Evolutionary conservation across 176 grass and related monocot genomes (phyloP), one percentile per base, ranked within the genome.

Genomic region (Pharus latifolius): DNA sequence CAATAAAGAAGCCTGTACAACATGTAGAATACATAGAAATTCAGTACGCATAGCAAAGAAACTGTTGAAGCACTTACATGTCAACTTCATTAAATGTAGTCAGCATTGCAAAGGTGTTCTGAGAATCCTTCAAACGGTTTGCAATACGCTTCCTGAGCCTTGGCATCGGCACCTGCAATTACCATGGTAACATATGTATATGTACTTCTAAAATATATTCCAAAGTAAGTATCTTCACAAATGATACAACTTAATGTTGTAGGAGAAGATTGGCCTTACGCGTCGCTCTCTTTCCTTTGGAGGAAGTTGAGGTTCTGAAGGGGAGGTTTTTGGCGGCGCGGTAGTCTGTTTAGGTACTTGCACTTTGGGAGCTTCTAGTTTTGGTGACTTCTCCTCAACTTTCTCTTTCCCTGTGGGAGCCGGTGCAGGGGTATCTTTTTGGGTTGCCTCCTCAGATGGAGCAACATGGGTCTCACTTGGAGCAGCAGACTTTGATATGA

Each of bases 71-170:
- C 53, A 82, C 89, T 81, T 92, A 92, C 86, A 97, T 90, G 77
- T 92, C 89, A 70, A 97, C 94, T 90, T 97, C 94, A 83, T 97
- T 97, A 65, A 97, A 97, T 63, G 94, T 97, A 49, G 94, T 92
- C 49, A 97, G 71, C 89, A 97, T 13, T 44, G 94, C 94, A 90
- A 97, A 97, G 44, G 94, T 97, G 62, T 97, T 97, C 49, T 97
- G 94, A 77, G 94, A 97, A 88, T 97, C 94, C 83, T 97, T 92
- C 87, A 97, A 67, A 51, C 94, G 88, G 67, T 91, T 92, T 35
- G 94, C 94, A 74, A 97, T 85, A 51, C 94, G 86, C 56, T 97
- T 97, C 50, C 94, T 97, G 25, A 97, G 81, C 78, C 94, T 92
- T 53, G 94, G 89, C 94, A 97, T 92, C 0, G 94, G 81, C 60